A percentile compares a stretch with the other conserved stretches of the same genome.
These are phyloP conservation scores for Pedinophyceae sp. DNA, from an alignment of 139 green algal species.

Conservation along the genomic window DNA sequence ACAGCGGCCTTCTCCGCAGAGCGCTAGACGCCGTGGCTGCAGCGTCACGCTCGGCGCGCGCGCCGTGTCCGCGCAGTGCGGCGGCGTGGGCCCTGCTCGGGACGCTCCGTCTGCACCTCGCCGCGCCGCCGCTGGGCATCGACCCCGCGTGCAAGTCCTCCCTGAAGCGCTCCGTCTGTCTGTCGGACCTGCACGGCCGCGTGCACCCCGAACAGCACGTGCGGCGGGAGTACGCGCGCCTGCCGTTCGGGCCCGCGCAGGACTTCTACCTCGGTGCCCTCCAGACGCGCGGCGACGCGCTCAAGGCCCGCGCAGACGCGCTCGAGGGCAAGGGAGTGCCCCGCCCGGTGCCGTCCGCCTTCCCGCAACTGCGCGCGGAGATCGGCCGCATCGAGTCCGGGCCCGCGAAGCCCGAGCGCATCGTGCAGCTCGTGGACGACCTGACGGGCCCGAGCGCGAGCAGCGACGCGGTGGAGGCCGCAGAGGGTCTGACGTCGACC, in stretches of 20 bases:
- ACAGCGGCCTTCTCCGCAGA: too few relatives aligned
- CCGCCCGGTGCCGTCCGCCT: constrained; percentile 37
- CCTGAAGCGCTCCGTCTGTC: constrained; percentile 22
- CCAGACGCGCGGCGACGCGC: constrained; percentile 2
- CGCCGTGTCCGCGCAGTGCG: too few relatives aligned
- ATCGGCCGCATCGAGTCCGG: constrained; percentile 22
- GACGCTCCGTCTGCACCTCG: constrained; percentile 55
- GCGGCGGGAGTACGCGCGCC: too few relatives aligned
- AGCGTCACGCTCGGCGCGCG: too few relatives aligned
- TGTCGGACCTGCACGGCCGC: constrained; percentile 12
- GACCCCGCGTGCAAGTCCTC: constrained; percentile 63
- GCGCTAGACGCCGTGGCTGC: too few relatives aligned
- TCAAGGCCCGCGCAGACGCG: constrained; percentile 8
- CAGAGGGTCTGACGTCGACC: too few relatives aligned
- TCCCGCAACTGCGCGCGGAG: constrained; percentile 16
- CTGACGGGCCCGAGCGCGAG: too few relatives aligned
- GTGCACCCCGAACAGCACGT: constrained; percentile 31
- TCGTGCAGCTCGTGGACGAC: constrained; percentile 7
- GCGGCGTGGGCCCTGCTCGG: constrained; percentile 68
- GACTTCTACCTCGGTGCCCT: too few relatives aligned
- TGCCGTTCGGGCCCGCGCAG: too few relatives aligned
- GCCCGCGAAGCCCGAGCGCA: constrained; percentile 8
- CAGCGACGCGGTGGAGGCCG: too few relatives aligned
- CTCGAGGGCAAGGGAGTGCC: constrained; percentile 24
- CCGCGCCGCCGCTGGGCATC: constrained; percentile 31